Evolutionary conservation across 352 stramenopile genomes (phyloP), one percentile per base, ranked within the genome.

Genomic region (Peronospora destructor): DNA sequence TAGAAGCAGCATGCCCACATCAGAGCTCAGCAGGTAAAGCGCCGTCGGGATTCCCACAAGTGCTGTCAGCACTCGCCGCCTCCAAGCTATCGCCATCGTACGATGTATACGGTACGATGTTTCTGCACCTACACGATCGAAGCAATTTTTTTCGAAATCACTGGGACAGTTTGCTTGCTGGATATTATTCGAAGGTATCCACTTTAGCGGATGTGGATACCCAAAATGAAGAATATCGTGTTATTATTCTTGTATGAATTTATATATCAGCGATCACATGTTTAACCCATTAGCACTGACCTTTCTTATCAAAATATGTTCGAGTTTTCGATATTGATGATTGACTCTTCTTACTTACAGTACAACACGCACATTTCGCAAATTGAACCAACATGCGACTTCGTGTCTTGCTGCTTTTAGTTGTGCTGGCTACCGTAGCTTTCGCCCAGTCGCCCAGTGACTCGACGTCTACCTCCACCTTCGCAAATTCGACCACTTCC

Each of bases 1-100:
- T 6, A 89, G 64, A 13, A 69, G 28, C 21, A 76, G 56, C 67
- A 81, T 84, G 17, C 75, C 75, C 12, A 56, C 8, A 25, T 76
- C 56, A 13, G 56, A 80, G 45, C 59, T 53, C 23, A 89, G 62
- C 56, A 89, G 49, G 46, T 57, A 45, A 12, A 89, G 61, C 49
- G 76, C 78, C 46, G 59, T 65, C 36, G 78, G 78, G 34, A 85
- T 71, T 29, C 67, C 78, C 46, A 86, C 70, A 37, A 73, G 29
- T 32, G 75, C 71, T 39, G 78, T 89, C 26, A 77, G 34, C 44
- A 76, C 52, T 29, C 78, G 75, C 30, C 70, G 61, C 5, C 57
- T 56, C 78, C 78, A 89, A 52, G 83, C 66, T 19, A 88, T 73
- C 16, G 57, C 51, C 39, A 55, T 72, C 12, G 12, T 36, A 32